Percentiles rank a stretch among this genome's conserved stretches.
Conservation (phyloP, 768 basidiomycete genomes). For the Rhodocollybia butyracea region DNA sequence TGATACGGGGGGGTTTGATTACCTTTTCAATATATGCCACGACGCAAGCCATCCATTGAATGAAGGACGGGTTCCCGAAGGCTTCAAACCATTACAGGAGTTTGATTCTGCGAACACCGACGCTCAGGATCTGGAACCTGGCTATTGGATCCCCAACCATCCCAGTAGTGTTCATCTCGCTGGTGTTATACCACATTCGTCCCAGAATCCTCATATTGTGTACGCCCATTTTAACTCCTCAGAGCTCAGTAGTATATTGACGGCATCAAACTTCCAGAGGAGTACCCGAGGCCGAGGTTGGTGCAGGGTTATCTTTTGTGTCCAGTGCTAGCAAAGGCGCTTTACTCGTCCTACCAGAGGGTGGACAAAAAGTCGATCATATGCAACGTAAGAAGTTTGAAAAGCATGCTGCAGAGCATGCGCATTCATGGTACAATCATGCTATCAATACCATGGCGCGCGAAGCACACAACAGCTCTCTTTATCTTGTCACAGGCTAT, state of each 20-base stretch:
- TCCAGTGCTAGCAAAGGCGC: not conserved
- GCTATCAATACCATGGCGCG: not conserved
- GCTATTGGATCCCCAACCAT: not conserved
- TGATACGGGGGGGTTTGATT: conserved; percentile 20
- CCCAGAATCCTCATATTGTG: not conserved
- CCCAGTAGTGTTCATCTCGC: too few species aligned
- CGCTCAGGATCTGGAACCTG: not conserved
- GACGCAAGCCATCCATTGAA: conserved; percentile 15
- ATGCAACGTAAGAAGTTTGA: conserved; percentile 14
- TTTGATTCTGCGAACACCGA: not conserved
- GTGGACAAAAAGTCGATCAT: not conserved
- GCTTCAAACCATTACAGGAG: not conserved
- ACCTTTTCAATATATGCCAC: conserved; percentile 25
- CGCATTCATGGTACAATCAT: conserved; percentile 21
- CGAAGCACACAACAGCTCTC: not conserved
- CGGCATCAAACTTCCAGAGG: not conserved
- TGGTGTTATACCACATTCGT: too few species aligned
- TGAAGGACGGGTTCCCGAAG: conserved; percentile 15
- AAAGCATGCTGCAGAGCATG: conserved; percentile 10
- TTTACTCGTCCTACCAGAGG: not conserved
- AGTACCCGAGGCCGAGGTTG: not conserved
- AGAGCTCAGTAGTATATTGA: not conserved
- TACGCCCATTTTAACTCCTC: not conserved
- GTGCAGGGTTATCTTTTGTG: not conserved
- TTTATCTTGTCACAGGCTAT: not conserved